A percentile compares a stretch with the other conserved stretches of the same genome.
phyloP scores from a whole-genome alignment of 2,329 filamentous ascomycete species.

The Fusarium siculi region DNA sequence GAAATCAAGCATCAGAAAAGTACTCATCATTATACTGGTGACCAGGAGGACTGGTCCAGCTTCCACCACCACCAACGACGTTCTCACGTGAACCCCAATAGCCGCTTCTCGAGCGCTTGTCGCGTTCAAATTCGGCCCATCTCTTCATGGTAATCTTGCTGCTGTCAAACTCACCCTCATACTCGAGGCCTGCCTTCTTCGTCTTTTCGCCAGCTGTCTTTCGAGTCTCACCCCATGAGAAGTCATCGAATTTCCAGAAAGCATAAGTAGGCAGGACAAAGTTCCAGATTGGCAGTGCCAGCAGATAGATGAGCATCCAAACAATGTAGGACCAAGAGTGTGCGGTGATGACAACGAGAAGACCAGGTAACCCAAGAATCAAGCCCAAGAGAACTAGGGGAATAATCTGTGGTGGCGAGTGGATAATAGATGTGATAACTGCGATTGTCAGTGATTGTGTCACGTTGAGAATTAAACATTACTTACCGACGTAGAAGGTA shows the following conservation, averaged over 20 bases:
- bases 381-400: constrained; percentile 88
- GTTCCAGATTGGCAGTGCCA: constrained; percentile 97
- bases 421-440: constrained; percentile 89
- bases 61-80: constrained; percentile 54
- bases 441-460: constrained; percentile 8
- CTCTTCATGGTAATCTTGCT: constrained; percentile 99
- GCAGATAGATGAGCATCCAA: constrained; percentile 97
- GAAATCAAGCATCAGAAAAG: constrained; percentile 60
- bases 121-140: constrained; percentile 94
- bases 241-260: constrained; percentile 99
- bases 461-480: not conserved
- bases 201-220: constrained; percentile 92
- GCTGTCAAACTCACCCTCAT: constrained; percentile 96
- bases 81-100: constrained; percentile 66
- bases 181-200: constrained; percentile 86
- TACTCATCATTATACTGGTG: constrained; percentile 66
- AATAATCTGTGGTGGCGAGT: constrained; percentile 82
- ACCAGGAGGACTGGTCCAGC: constrained; percentile 56
- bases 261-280: constrained; percentile 93
- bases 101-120: constrained; percentile 61
- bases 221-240: constrained; percentile 97
- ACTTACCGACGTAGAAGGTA: constrained; percentile 93
- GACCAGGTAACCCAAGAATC: constrained; percentile 91
- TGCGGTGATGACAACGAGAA: constrained; percentile 92
- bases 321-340: constrained; percentile 91